These are phyloP conservation scores for Isochrysis galbana DNA, from an alignment of 78 protist genomes.

Conservation along the genomic window DNA sequence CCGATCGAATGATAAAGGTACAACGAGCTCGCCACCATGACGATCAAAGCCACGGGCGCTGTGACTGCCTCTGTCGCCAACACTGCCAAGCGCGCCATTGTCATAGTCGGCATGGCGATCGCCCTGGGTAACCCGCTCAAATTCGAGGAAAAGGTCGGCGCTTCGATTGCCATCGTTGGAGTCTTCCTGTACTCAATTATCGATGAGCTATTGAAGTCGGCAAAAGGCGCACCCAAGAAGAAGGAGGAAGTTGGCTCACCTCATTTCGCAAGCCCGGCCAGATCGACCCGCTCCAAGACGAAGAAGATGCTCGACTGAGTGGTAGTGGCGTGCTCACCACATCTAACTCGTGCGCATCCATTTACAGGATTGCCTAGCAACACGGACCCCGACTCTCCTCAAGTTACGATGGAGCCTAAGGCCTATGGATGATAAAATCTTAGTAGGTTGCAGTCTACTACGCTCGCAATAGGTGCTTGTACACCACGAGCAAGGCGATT, in stretches of 20 bases:
- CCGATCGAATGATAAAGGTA: slow-evolving; percentile 13
- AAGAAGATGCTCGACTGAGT: background rate
- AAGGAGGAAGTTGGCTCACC: background rate
- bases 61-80: slow-evolving; percentile 47
- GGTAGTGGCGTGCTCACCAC: no score
- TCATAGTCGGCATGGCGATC: slow-evolving; percentile 42
- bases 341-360: no score
- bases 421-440: no score
- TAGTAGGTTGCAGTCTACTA: no score
- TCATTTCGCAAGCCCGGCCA: background rate
- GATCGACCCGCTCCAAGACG: background rate
- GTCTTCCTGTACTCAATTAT: slow-evolving; percentile 45
- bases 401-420: no score
- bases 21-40: slow-evolving; percentile 52
- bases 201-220: background rate
- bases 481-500: no score
- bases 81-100: slow-evolving; percentile 58
- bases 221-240: background rate
- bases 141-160: background rate
- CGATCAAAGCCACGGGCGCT: slow-evolving; percentile 18
- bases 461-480: no score
- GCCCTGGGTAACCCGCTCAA: slow-evolving; percentile 3
- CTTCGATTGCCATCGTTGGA: background rate
- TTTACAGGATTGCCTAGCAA: no score
- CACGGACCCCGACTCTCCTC: no score